These are phyloP conservation scores for Borovskyia barvae DNA, from an alignment of 208 protist species.

Conservation along the genomic window DNA sequence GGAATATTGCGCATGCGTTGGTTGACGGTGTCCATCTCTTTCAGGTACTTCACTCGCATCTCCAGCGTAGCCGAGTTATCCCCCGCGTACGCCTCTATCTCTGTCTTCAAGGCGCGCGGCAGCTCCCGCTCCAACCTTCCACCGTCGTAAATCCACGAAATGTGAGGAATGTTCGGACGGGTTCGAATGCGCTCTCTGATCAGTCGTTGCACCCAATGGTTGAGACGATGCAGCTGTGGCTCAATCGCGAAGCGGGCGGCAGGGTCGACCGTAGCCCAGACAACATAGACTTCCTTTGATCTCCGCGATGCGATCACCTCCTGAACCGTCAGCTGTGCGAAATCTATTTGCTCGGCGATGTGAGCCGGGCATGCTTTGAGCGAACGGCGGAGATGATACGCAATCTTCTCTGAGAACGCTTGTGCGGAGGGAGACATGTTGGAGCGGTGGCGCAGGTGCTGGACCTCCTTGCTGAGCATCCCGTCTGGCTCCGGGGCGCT, in stretches of 20 bases:
- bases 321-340: conserved; percentile 89
- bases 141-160: conserved; percentile 89
- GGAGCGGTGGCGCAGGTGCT: conserved; percentile 54
- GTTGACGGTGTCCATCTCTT: conserved; percentile 89
- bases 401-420: conserved; percentile 77
- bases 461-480: conserved; percentile 83
- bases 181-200: conserved; percentile 77
- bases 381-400: conserved; percentile 82
- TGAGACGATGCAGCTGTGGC: conserved; percentile 79
- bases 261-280: conserved; percentile 89
- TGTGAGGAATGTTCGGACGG: conserved; percentile 79
- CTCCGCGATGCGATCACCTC: conserved; percentile 82
- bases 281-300: conserved; percentile 89
- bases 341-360: conserved; percentile 88
- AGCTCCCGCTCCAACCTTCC: conserved; percentile 77
- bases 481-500: conserved; percentile 70
- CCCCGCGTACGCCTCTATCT: conserved; percentile 69
- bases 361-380: conserved; percentile 81
- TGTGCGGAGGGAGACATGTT: conserved; percentile 89
- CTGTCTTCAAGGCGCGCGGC: conserved; percentile 55
- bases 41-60: conserved; percentile 85
- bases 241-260: conserved; percentile 83
- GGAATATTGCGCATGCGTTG: conserved; percentile 88
- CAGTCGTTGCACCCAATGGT: conserved; percentile 85
- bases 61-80: conserved; percentile 73